Evolutionary conservation across 306 rosid species (phyloP).

Genomic region (Sicyos edulis): DNA sequence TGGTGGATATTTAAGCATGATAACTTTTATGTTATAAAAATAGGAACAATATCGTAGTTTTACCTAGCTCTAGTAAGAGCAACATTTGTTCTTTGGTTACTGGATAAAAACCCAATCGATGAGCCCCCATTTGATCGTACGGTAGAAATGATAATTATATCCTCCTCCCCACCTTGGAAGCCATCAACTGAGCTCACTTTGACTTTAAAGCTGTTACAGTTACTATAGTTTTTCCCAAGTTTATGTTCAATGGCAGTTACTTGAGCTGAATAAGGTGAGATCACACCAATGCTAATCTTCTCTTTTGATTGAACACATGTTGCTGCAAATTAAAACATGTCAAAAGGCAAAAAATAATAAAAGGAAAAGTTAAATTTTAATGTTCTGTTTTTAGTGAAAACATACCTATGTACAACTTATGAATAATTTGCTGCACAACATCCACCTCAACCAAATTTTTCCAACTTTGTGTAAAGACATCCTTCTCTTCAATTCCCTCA

Average conservation of each 20-base stretch:
- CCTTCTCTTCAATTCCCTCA: constrained; percentile 64
- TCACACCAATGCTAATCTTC: constrained; percentile 47
- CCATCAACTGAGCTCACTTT: constrained; percentile 68
- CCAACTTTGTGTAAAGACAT: constrained; percentile 51
- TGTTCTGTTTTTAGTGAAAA: no score
- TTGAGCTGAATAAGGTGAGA: constrained; percentile 81
- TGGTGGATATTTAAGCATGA: no score
- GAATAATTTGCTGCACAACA: constrained; percentile 40
- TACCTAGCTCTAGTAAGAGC: constrained; percentile 80
- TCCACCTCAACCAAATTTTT: constrained; percentile 64
- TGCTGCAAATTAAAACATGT: constrained; percentile 17
- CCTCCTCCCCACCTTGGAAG: constrained; percentile 78
- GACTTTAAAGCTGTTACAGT: constrained; percentile 38
- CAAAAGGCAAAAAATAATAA: not conserved
- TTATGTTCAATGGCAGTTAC: constrained; percentile 47
- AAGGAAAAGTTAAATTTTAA: no score
- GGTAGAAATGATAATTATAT: constrained; percentile 58
- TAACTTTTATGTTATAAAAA: not conserved
- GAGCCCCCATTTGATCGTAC: constrained; percentile 38
- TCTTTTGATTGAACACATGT: constrained; percentile 37
- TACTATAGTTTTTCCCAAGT: constrained; percentile 37
- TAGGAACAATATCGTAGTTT: not conserved
- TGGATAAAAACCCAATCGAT: constrained; percentile 47
- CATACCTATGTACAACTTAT: constrained; percentile 48
- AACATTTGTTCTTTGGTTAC: constrained; percentile 55